These are phyloP conservation scores for Athelia psychrophila DNA, from an alignment of 1,284 basidiomycete genomes.

Conservation along the genomic window DNA sequence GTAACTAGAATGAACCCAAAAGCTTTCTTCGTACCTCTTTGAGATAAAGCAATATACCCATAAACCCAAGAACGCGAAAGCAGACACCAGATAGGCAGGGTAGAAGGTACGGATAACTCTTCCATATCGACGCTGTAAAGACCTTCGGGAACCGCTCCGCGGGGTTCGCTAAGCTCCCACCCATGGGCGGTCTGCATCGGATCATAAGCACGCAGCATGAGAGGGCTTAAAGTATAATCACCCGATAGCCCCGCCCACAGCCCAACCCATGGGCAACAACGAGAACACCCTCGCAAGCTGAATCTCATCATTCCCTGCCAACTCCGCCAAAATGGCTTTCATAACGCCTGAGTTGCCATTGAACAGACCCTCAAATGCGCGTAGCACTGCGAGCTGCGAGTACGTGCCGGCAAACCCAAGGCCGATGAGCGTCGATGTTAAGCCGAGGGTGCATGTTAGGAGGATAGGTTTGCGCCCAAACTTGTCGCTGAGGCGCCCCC, in stretches of 20 bases:
- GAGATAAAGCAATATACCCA: conserved; percentile 37
- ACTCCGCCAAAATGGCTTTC: conserved; percentile 43
- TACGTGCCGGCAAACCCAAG: conserved; percentile 45
- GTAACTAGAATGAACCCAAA: neutral
- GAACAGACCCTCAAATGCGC: neutral
- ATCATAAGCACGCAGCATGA: neutral
- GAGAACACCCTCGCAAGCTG: conserved; percentile 40
- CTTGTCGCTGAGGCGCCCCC: conserved; percentile 44
- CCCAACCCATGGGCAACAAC: conserved; percentile 35
- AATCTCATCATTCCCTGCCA: conserved; percentile 41
- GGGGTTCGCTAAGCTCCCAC: conserved; percentile 31
- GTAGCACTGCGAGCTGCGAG: conserved; percentile 25
- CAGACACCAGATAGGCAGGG: conserved; percentile 42
- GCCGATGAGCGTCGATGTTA: conserved; percentile 35
- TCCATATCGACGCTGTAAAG: conserved; percentile 47
- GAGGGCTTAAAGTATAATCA: conserved; percentile 26
- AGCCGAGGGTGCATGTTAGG: conserved; percentile 38
- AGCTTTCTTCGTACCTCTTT: conserved; percentile 40
- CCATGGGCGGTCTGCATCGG: neutral
- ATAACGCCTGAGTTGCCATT: conserved; percentile 31
- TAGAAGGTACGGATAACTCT: conserved; percentile 51
- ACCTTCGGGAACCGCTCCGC: conserved; percentile 41
- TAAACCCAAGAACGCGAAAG: conserved; percentile 35
- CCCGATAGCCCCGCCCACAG: conserved; percentile 32
- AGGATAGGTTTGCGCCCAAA: conserved; percentile 45